Percentiles rank a stretch among this genome's conserved stretches.
Conservation (phyloP, 495 filamentous ascomycete species). For the Staphylotrichum tortipilum region DNA sequence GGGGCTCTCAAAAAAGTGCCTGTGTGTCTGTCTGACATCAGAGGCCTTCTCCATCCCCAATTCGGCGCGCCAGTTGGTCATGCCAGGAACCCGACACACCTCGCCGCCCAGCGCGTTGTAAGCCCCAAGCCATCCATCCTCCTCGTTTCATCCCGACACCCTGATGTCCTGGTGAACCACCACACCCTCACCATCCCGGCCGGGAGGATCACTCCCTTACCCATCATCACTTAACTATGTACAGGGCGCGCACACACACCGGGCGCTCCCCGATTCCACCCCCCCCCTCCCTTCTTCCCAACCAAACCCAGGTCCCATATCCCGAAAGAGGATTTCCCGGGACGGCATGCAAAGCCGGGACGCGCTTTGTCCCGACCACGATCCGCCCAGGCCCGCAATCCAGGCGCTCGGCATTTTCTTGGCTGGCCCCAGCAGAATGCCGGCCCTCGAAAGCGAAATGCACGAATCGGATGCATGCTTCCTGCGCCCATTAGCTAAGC, state of each 20-base stretch:
- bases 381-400: constrained; percentile 2
- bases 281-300: too few species aligned
- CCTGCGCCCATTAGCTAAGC: neutral
- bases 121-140: neutral
- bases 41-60: neutral
- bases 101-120: too few species aligned
- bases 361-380: constrained; percentile 13
- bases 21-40: constrained; percentile 17
- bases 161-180: too few species aligned
- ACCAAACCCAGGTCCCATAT: too few species aligned
- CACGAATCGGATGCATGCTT: constrained; percentile 6
- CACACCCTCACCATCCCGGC: too few species aligned
- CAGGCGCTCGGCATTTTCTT: constrained; percentile 17
- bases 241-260: too few species aligned
- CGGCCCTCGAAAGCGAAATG: too few species aligned
- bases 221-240: too few species aligned
- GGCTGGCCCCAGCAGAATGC: neutral
- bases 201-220: too few species aligned
- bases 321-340: constrained; percentile 26
- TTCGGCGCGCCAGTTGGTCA: neutral
- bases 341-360: constrained; percentile 10
- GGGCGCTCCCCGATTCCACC: too few species aligned
- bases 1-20: too few species aligned
- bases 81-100: neutral
- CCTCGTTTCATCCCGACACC: too few species aligned